Conservation (phyloP, 108 stramenopile species). For the Cyclotella sp. region DNA sequence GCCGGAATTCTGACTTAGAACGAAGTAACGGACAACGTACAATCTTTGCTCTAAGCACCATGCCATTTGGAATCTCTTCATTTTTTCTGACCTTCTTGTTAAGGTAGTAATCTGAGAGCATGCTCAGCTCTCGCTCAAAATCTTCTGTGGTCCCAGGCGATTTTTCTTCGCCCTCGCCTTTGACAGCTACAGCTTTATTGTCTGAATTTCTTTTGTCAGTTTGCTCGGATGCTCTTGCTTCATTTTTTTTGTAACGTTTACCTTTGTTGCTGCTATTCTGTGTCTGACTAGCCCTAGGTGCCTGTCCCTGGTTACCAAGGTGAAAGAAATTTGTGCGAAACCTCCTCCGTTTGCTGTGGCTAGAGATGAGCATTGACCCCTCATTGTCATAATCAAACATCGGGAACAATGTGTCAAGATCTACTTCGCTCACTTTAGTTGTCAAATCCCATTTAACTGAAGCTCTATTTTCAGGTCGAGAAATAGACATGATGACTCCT, state of each 20-base stretch:
- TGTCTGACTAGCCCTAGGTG: neutral
- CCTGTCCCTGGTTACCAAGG: neutral
- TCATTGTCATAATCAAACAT: neutral
- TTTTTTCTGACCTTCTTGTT: neutral
- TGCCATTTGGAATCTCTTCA: slow-evolving; percentile 6
- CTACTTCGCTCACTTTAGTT: neutral
- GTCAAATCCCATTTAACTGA: neutral
- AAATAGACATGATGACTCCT: neutral
- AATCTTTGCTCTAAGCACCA: neutral
- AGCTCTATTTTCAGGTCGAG: neutral
- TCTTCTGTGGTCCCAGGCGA: neutral
- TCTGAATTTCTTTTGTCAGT: neutral
- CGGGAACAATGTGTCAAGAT: neutral
- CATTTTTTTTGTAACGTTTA: neutral
- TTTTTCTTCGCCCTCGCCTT: neutral
- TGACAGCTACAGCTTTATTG: neutral
- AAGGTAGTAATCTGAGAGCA: neutral
- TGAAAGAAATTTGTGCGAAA: neutral
- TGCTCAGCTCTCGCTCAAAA: neutral
- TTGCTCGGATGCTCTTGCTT: neutral
- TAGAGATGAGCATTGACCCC: neutral
- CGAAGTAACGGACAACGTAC: neutral
- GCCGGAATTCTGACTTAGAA: neutral
- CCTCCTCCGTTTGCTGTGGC: neutral
- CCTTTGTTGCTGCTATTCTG: no score